phyloP scores from a whole-genome alignment of 148 eudicot species.

The Vaccinium corymbosum region DNA sequence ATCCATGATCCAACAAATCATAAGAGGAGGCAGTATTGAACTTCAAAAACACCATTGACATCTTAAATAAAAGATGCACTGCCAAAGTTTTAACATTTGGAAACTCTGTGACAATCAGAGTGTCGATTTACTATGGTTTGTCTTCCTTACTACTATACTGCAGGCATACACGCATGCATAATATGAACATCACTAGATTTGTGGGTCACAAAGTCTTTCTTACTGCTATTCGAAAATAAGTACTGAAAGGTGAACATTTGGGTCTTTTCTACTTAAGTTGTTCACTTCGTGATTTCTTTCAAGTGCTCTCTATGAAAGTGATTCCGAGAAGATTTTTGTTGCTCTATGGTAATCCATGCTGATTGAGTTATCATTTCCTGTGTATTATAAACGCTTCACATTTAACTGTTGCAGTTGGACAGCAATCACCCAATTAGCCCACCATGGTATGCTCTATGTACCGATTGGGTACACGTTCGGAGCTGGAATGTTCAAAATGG shows the following conservation, averaged over 20 bases:
- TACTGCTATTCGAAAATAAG: background rate
- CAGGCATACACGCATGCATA: background rate
- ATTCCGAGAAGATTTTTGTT: too few relatives aligned
- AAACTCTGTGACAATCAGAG: too few relatives aligned
- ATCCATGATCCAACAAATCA: background rate
- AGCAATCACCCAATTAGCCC: conserved; percentile 71
- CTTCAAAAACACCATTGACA: background rate
- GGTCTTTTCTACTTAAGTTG: too few relatives aligned
- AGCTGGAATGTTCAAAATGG: conserved; percentile 81
- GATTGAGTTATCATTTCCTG: background rate
- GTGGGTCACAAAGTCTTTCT: background rate
- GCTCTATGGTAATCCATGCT: too few relatives aligned
- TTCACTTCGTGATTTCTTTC: too few relatives aligned
- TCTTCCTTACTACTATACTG: background rate
- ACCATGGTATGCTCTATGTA: conserved; percentile 77
- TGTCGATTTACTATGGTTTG: background rate
- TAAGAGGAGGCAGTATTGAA: background rate
- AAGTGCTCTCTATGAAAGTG: too few relatives aligned
- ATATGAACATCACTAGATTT: background rate
- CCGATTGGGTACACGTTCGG: conserved; percentile 75
- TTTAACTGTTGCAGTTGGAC: conserved; percentile 54
- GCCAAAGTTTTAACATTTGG: too few relatives aligned
- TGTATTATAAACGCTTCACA: background rate
- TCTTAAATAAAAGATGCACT: too few relatives aligned
- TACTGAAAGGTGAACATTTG: background rate